Percentiles rank a stretch among this genome's conserved stretches.
Evolutionary conservation across 1,284 basidiomycete genomes (phyloP).

Genomic region (Trichosporon sp.): DNA sequence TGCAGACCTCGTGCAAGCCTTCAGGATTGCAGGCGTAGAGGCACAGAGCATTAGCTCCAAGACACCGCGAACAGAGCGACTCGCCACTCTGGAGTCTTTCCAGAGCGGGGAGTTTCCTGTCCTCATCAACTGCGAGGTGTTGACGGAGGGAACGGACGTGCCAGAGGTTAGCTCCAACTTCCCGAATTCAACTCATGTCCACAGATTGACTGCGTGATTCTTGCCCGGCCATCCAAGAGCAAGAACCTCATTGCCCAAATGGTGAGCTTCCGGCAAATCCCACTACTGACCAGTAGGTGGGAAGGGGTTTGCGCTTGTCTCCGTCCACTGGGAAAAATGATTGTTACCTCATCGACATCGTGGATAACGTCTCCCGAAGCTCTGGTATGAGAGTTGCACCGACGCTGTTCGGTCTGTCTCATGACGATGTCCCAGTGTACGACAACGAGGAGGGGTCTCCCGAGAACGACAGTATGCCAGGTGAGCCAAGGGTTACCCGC

Average conservation of each 20-base stretch:
- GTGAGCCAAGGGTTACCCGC: not conserved
- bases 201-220: conserved; percentile 76
- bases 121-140: conserved; percentile 84
- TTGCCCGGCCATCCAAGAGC: conserved; percentile 82
- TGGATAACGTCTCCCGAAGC: conserved; percentile 69
- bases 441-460: conserved; percentile 53
- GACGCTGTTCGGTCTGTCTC: conserved; percentile 70
- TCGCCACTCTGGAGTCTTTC: conserved; percentile 65
- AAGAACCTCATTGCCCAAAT: conserved; percentile 89
- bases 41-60: conserved; percentile 74
- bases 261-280: conserved; percentile 53
- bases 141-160: conserved; percentile 88
- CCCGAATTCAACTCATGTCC: not conserved
- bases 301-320: conserved; percentile 82
- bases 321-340: conserved; percentile 75
- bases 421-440: conserved; percentile 53
- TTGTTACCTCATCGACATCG: conserved; percentile 87
- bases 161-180: conserved; percentile 56
- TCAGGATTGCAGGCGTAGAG: conserved; percentile 73
- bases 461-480: not conserved
- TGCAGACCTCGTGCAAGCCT: conserved; percentile 66
- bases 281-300: conserved; percentile 59
- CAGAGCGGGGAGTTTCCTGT: conserved; percentile 72
- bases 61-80: conserved; percentile 65
- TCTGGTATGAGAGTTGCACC: conserved; percentile 73